Conservation (phyloP, 768 basidiomycete species). For the Lactarius indigo region DNA sequence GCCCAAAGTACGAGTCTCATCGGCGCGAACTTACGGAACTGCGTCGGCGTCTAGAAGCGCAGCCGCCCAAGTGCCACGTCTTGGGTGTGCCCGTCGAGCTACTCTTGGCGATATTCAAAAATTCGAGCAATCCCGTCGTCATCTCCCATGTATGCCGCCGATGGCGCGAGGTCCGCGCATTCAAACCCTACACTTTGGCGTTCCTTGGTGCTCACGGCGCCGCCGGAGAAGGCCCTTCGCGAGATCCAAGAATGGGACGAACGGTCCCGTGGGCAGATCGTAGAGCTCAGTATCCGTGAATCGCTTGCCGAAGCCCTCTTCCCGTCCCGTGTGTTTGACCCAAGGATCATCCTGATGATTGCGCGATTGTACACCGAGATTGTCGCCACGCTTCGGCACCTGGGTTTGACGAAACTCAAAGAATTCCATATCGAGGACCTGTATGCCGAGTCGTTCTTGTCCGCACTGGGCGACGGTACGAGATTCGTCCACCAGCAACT, state of each 20-base stretch:
- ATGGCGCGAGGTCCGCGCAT: slow-evolving; percentile 56
- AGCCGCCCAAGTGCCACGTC: slow-evolving; percentile 1
- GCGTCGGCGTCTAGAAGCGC: slow-evolving; percentile 7
- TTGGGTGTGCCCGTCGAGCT: slow-evolving; percentile 62
- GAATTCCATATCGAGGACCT: slow-evolving; percentile 5
- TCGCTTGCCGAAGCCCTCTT: slow-evolving; percentile 28
- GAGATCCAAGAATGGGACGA: slow-evolving; percentile 61
- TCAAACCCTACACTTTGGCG: slow-evolving; percentile 56
- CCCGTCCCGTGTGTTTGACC: not conserved
- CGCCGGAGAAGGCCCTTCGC: slow-evolving; percentile 40
- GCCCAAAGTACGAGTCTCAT: slow-evolving; percentile 39
- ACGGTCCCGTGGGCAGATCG: slow-evolving; percentile 50
- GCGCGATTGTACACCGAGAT: slow-evolving; percentile 16
- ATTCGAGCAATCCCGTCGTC: slow-evolving; percentile 42
- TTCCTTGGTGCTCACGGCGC: slow-evolving; percentile 45
- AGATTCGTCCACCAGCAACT: not conserved
- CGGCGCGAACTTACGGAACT: slow-evolving; percentile 32
- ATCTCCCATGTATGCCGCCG: slow-evolving; percentile 57
- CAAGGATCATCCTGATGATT: not conserved
- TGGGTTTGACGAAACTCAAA: slow-evolving; percentile 9
- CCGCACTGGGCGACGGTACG: not conserved
- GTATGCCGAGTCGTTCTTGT: not conserved
- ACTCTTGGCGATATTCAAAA: slow-evolving; percentile 50
- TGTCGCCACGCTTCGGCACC: not conserved
- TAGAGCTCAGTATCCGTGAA: slow-evolving; percentile 10